Evolutionary conservation across 2,329 filamentous ascomycete species (phyloP).

Genomic region (Herpotrichia juniperi): DNA sequence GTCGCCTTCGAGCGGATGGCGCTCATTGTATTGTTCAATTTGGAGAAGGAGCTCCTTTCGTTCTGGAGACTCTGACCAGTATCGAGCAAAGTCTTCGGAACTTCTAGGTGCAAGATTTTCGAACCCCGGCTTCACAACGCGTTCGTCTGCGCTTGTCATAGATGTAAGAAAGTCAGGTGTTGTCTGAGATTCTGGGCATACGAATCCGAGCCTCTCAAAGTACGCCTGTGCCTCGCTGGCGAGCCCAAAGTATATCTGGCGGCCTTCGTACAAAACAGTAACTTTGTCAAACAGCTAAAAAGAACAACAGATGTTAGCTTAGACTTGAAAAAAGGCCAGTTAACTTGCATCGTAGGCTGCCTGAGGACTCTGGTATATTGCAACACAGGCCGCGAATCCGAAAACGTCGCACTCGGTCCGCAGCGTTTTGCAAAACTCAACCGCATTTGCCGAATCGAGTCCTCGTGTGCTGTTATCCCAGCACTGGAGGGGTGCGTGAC

Average conservation of each 20-base stretch:
- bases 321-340: neutral
- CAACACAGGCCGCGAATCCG: slow-evolving; percentile 65
- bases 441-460: slow-evolving; percentile 71
- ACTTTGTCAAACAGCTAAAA: slow-evolving; percentile 11
- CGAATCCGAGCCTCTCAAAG: slow-evolving; percentile 72
- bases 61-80: slow-evolving; percentile 48
- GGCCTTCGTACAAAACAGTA: slow-evolving; percentile 58
- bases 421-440: slow-evolving; percentile 72
- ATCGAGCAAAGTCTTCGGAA: slow-evolving; percentile 71
- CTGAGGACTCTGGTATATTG: slow-evolving; percentile 59
- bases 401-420: slow-evolving; percentile 68
- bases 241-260: slow-evolving; percentile 76
- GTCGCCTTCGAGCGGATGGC: slow-evolving; percentile 46
- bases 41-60: slow-evolving; percentile 45
- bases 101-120: slow-evolving; percentile 51
- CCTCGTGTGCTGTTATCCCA: slow-evolving; percentile 78
- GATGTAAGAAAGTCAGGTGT: slow-evolving; percentile 76
- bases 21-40: slow-evolving; percentile 56
- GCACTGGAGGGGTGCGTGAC: slow-evolving; percentile 62
- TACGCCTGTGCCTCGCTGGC: slow-evolving; percentile 67
- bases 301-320: neutral
- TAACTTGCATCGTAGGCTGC: slow-evolving; percentile 26
- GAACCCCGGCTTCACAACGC: slow-evolving; percentile 47
- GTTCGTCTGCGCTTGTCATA: slow-evolving; percentile 59
- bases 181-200: slow-evolving; percentile 70